Evolutionary conservation across 2,329 filamentous ascomycete species (phyloP), one percentile per base, ranked within the genome.

Genomic region (Zymoseptoria crescenta): DNA sequence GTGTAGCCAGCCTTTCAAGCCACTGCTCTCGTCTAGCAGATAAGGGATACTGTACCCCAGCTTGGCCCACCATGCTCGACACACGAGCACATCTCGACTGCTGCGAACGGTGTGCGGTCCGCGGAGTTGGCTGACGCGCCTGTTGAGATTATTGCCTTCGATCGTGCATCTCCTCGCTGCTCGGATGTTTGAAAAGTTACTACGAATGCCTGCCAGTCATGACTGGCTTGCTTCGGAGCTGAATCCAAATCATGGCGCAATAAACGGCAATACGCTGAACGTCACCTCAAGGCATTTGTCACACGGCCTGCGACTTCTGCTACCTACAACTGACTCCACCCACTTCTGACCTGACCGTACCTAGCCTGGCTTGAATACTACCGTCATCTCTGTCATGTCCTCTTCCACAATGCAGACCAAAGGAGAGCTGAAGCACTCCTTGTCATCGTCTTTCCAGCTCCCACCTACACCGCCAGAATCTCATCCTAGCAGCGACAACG

Each of bases 381-480:
- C 13, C 16, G 16, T 45, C 35, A n/a, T 16, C 35, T 6, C 16
- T 6, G 10, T 13, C 16, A n/a, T 45, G 35, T 45, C 35, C 35
- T 45, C 35, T 45, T 2, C 16, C 35, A 13, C 13, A 45, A n/a
- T 45, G 35, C 35, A 45, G 35, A 45, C 35, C 13, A 45, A 45
- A 13, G 10, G 35, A 45, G 35, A 45, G 35, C 35, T 45, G 35
- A 41, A 30, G 20, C 19, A 7, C 48, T 54, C n/a, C 7, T 19
- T 13, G 35, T 55, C 50, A 62, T 48, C 16, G 35, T 62, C 65
- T 21, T 67, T 63, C 52, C 62, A 68, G 45, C 54, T 70, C 6
- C 72, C 70, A n/a, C 73, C 72, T 13, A 73, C 73, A 13, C 74
- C 74, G 20, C 73, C 73, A 49, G 70, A 74, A 27, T 73, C 71